Evolutionary conservation across 2,329 filamentous ascomycete genomes (phyloP), one percentile per base, ranked within the genome.

Genomic region (Pseudogymnoascus destructans): DNA sequence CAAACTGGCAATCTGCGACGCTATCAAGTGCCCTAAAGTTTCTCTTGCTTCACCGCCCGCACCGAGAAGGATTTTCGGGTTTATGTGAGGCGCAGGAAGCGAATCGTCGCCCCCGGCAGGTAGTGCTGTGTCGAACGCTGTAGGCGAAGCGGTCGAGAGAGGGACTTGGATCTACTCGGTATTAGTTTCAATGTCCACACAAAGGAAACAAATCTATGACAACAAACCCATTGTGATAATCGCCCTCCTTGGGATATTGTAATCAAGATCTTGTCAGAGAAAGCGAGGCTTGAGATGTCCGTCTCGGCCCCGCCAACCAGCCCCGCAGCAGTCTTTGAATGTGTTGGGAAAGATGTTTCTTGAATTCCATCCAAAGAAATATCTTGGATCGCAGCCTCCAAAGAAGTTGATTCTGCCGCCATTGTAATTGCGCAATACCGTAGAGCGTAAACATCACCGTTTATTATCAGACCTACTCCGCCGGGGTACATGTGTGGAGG

Each of bases 221-320:
- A 32, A 69, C 74, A 58, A 76, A 96, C 90, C 93, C 93, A 98
- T 77, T 97, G 93, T 17, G 88, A 87, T 52, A 97, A 74, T 60
- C 85, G 81, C 5, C 91, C 92, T 61, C 85, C 81, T 73, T 97
- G 93, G 0, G 87, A 88, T 60, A 97, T 79, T 0, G 90, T 96
- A 62, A 98, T 75, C 65, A 98, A 74, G 66, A 98, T 89, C 72
- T 89, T 95, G 78, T 97, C 93, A 7, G 84, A 79, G 72, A 97
- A 97, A 65, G 78, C 81, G 58, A 90, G 76, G 9, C 79, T 78
- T 36, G 82, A 84, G 32, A 88, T 84, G 63, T 89, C 82, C 1
- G 93, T 97, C 33, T 77, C 71, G 19, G 85, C 71, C 27, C 82
- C 83, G 62, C 85, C 81, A 61, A 96, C 81, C 2, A 75, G 69